phyloP scores from a whole-genome alignment of 371 early-diverging fungal species.

The Mortierella sp. region DNA sequence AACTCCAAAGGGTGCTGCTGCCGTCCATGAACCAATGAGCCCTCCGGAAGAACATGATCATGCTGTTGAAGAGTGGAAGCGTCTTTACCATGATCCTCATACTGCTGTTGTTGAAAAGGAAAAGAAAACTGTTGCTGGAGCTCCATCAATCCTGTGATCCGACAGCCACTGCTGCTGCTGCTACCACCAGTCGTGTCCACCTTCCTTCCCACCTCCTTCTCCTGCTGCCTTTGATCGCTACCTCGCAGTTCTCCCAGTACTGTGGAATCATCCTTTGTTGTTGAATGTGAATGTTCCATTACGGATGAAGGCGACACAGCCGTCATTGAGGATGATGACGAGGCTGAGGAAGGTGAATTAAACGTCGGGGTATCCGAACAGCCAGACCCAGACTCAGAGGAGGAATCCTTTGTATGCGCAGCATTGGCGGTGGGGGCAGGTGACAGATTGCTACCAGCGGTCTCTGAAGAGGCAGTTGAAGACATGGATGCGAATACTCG shows the following conservation, averaged over 20 bases:
- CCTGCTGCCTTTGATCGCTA: background rate
- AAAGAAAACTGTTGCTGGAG: background rate
- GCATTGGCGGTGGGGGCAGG: background rate
- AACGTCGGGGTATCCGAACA: background rate
- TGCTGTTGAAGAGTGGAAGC: background rate
- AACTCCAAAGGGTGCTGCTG: background rate
- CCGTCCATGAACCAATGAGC: background rate
- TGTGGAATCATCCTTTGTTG: background rate
- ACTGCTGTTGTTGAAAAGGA: background rate
- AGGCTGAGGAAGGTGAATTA: background rate
- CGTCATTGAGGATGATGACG: slow-evolving; percentile 2
- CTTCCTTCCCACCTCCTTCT: background rate
- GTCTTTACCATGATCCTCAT: background rate
- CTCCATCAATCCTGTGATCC: background rate
- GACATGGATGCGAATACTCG: background rate
- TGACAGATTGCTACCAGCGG: background rate
- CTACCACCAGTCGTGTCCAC: background rate
- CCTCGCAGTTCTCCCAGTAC: background rate
- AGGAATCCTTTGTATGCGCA: background rate
- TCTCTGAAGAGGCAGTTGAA: background rate
- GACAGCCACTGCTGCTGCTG: background rate
- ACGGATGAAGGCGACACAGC: background rate
- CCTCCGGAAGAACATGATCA: background rate
- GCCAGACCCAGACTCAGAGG: background rate
- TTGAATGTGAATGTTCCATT: background rate